Percentiles rank a stretch among this genome's conserved stretches.
phyloP scores from a whole-genome alignment of 805 yeast genomes.

The Starmerella bombi region DNA sequence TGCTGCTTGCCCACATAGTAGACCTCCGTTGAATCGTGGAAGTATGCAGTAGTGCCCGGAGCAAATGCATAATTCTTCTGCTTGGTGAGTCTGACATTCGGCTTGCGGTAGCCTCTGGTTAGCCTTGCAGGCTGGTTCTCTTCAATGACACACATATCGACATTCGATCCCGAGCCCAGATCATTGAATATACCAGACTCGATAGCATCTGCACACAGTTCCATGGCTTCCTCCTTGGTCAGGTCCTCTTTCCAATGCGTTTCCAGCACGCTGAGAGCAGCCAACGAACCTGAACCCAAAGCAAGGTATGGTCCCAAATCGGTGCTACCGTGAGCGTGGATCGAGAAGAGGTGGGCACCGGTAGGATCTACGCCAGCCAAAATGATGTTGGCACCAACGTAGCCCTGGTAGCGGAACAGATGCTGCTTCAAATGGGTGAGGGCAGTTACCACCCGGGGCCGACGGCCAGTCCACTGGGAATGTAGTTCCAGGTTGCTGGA shows the following conservation, averaged over 20 bases:
- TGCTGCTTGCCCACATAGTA: constrained; percentile 27
- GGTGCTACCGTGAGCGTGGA: constrained; percentile 96
- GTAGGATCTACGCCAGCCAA: constrained; percentile 98
- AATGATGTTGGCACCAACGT: constrained; percentile 90
- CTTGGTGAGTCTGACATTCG: constrained; percentile 76
- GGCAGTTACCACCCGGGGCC: constrained; percentile 88
- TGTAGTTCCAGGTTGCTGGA: constrained; percentile 86
- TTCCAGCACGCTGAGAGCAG: constrained; percentile 96
- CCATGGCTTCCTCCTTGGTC: constrained; percentile 80
- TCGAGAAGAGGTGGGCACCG: constrained; percentile 82
- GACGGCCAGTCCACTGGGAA: constrained; percentile 65
- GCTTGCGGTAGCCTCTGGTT: constrained; percentile 76
- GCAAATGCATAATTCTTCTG: constrained; percentile 71
- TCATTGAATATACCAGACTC: constrained; percentile 98
- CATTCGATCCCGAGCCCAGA: constrained; percentile 96
- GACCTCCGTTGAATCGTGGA: constrained; percentile 49
- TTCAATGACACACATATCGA: constrained; percentile 95
- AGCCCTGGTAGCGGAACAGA: constrained; percentile 92
- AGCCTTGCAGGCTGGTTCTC: constrained; percentile 62
- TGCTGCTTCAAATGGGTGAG: constrained; percentile 90
- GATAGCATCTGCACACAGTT: constrained; percentile 81
- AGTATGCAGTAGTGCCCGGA: constrained; percentile 83
- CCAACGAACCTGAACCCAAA: constrained; percentile 91
- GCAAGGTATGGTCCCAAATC: constrained; percentile 90
- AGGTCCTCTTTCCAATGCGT: constrained; percentile 69